phyloP scores from a whole-genome alignment of 345 rosid species.

The Eucalyptus lansdowneana region DNA sequence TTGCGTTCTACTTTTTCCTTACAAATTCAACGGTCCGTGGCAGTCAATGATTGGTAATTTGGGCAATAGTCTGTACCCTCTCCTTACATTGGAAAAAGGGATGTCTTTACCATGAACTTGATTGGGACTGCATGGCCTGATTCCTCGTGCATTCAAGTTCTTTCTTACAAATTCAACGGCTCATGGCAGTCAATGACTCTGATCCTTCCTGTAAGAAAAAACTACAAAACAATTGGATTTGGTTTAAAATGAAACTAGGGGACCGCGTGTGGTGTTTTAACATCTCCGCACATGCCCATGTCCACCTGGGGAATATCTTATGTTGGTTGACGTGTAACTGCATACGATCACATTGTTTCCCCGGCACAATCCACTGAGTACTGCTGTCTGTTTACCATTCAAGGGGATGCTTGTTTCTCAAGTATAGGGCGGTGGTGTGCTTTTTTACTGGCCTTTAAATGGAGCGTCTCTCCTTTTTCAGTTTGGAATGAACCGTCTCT shows the following conservation, averaged over 20 bases:
- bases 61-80: background rate
- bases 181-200: background rate
- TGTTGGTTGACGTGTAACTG: background rate
- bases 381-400: background rate
- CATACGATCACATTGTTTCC: background rate
- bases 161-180: background rate
- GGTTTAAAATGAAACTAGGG: background rate
- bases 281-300: background rate
- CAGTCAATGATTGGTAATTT: background rate
- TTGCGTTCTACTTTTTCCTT: background rate
- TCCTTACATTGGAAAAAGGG: background rate
- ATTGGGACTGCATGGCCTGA: background rate
- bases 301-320: background rate
- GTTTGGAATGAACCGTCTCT: background rate
- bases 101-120: background rate
- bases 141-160: background rate
- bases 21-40: background rate
- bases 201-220: background rate
- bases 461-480: background rate
- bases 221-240: background rate
- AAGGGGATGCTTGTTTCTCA: background rate
- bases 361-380: background rate
- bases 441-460: background rate
- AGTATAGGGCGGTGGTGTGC: background rate
- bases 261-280: background rate